These are phyloP conservation scores for Botryotinia narcissicola DNA, from an alignment of 2,329 filamentous ascomycete genomes.

Conservation along the genomic window DNA sequence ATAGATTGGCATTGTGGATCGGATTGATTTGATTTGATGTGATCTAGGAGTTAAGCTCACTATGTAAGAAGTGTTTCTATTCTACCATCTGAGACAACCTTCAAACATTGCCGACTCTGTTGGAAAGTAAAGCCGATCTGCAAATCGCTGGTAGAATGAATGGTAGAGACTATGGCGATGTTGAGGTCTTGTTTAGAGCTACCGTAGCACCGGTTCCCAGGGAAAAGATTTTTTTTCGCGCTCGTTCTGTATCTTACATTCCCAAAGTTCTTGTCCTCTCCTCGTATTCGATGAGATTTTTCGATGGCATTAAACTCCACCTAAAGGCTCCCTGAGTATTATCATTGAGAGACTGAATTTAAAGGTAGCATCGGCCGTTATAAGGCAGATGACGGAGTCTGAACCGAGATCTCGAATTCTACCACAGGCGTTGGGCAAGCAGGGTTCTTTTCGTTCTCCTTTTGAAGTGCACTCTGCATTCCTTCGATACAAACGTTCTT, in stretches of 20 bases:
- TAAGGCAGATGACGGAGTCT: no score
- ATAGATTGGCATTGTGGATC: background rate
- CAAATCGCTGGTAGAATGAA: background rate
- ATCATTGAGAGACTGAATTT: background rate
- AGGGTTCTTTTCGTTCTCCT: background rate
- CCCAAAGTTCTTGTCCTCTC: background rate
- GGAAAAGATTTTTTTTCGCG: background rate
- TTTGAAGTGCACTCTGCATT: background rate
- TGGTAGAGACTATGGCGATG: background rate
- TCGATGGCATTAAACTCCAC: background rate
- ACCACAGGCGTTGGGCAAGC: background rate
- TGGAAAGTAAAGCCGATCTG: background rate
- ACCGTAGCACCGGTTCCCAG: background rate
- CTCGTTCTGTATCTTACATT: background rate
- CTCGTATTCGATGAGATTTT: background rate
- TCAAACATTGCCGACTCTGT: no score
- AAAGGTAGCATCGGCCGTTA: fast-evolving
- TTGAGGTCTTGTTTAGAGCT: background rate
- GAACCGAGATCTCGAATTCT: background rate
- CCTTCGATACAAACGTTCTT: background rate
- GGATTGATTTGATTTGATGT: background rate
- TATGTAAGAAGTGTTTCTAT: background rate
- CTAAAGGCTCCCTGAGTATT: background rate
- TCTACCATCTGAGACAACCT: background rate
- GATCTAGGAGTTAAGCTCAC: background rate